Percentiles rank a stretch among this genome's conserved stretches.
Evolutionary conservation across 2,329 filamentous ascomycete genomes (phyloP).

Genomic region (Colletotrichum cordylinicola): DNA sequence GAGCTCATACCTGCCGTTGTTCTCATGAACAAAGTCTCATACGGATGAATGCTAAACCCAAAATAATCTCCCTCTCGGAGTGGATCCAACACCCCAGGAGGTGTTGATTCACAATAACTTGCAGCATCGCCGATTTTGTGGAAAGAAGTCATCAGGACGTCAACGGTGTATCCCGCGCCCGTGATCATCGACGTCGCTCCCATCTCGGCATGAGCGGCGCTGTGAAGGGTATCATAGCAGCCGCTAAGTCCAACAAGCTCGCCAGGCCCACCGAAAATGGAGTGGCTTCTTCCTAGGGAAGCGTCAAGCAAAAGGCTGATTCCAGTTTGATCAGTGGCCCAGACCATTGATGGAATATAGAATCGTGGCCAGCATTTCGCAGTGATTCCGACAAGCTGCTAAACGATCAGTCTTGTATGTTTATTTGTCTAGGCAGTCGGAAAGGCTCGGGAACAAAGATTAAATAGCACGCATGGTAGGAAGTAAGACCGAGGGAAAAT

Average conservation of each 20-base stretch:
- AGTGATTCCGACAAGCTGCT: conserved; percentile 40
- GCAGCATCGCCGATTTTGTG: conserved; percentile 7
- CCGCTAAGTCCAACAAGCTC: conserved; percentile 31
- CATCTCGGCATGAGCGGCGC: conserved; percentile 35
- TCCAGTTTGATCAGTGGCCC: conserved; percentile 40
- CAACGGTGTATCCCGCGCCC: conserved; percentile 35
- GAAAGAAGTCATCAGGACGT: conserved; percentile 36
- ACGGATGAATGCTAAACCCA: conserved; percentile 38
- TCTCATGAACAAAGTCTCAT: conserved; percentile 42
- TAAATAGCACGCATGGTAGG: neutral
- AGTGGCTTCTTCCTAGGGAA: conserved; percentile 22
- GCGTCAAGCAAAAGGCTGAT: conserved; percentile 39
- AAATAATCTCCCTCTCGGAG: conserved; percentile 31
- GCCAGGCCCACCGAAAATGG: conserved; percentile 26
- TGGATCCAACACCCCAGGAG: conserved; percentile 22
- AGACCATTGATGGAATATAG: conserved; percentile 41
- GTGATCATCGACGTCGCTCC: conserved; percentile 32
- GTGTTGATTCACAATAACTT: neutral
- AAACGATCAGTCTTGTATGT: neutral
- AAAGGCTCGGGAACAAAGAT: neutral
- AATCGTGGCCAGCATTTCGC: conserved; percentile 36
- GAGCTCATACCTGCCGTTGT: conserved; percentile 33
- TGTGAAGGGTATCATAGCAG: conserved; percentile 30
- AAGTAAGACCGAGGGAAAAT: neutral
- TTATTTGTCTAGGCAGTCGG: neutral